phyloP scores from a whole-genome alignment of 2,329 filamentous ascomycete species.

The Ceratocystis ficicola region DNA sequence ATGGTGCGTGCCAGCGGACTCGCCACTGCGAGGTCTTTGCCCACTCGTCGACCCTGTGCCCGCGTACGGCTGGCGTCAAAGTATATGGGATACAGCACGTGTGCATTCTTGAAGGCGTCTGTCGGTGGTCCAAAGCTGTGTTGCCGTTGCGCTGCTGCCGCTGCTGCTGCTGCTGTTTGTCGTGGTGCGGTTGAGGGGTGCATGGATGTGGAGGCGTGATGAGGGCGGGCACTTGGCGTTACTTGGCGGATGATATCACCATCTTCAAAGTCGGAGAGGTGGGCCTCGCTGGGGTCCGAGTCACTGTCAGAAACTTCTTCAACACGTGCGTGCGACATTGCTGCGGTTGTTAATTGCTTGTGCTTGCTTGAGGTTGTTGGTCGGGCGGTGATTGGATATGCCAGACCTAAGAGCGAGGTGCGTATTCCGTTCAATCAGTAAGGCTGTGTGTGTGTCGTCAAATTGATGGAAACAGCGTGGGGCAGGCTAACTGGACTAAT shows the following conservation, averaged over 20 bases:
- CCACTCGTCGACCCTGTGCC: slow-evolving; percentile 69
- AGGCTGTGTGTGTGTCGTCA: neutral
- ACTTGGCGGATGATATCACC: slow-evolving; percentile 41
- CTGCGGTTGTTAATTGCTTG: slow-evolving; percentile 5
- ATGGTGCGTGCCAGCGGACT: slow-evolving; percentile 87
- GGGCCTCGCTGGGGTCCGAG: slow-evolving; percentile 79
- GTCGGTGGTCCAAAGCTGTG: slow-evolving; percentile 31
- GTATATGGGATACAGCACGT: slow-evolving; percentile 90
- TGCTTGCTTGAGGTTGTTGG: slow-evolving; percentile 15
- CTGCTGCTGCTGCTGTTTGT: neutral
- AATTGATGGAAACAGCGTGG: neutral
- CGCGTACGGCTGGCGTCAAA: slow-evolving; percentile 69
- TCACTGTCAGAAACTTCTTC: slow-evolving; percentile 86
- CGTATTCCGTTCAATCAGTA: neutral
- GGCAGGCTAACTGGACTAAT: neutral
- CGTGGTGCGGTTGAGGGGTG: slow-evolving; percentile 26
- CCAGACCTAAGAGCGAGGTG: slow-evolving; percentile 14
- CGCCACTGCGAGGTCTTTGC: slow-evolving; percentile 55
- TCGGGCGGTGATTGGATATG: neutral
- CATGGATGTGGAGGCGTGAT: slow-evolving; percentile 24
- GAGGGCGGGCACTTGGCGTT: neutral
- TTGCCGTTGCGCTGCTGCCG: neutral
- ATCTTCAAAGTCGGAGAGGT: slow-evolving; percentile 55
- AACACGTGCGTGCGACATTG: slow-evolving; percentile 74
- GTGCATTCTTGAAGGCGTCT: slow-evolving; percentile 57